These are phyloP conservation scores for Lactifluus volemus DNA, from an alignment of 768 basidiomycete species.

Conservation along the genomic window DNA sequence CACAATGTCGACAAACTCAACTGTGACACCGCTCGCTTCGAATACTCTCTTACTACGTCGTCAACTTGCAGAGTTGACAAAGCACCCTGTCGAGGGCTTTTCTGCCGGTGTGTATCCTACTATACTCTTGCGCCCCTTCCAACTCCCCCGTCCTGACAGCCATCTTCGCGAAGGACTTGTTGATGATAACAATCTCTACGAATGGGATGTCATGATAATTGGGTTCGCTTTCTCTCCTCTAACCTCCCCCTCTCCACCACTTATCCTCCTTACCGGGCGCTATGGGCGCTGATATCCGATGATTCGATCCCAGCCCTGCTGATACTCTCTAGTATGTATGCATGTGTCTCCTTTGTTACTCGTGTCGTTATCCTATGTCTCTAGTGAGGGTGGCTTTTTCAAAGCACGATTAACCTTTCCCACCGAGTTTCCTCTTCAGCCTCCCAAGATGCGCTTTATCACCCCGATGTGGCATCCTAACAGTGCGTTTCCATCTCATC, in stretches of 20 bases:
- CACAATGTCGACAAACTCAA: constrained; percentile 22
- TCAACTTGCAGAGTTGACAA: constrained; percentile 79
- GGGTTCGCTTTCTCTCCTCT: constrained; percentile 45
- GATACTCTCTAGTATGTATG: constrained; percentile 82
- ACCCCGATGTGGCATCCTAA: constrained; percentile 99
- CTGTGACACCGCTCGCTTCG: constrained; percentile 21
- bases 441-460: constrained; percentile 93
- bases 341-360: constrained; percentile 1
- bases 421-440: constrained; percentile 78
- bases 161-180: constrained; percentile 60
- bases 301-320: constrained; percentile 50
- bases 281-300: constrained; percentile 19
- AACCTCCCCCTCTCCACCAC: neutral
- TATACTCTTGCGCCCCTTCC: constrained; percentile 22
- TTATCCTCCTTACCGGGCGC: neutral
- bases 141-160: constrained; percentile 25
- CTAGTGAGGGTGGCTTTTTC: constrained; percentile 92
- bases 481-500: constrained; percentile 43
- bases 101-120: constrained; percentile 62
- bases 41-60: constrained; percentile 60
- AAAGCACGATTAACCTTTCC: constrained; percentile 89
- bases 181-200: constrained; percentile 88
- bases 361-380: constrained; percentile 18
- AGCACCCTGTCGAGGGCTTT: constrained; percentile 92
- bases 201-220: constrained; percentile 96